A percentile compares a stretch with the other conserved stretches of the same genome.
These are phyloP conservation scores for Digitaria exilis DNA, from an alignment of 202 grass and related monocot genomes.

Conservation along the genomic window DNA sequence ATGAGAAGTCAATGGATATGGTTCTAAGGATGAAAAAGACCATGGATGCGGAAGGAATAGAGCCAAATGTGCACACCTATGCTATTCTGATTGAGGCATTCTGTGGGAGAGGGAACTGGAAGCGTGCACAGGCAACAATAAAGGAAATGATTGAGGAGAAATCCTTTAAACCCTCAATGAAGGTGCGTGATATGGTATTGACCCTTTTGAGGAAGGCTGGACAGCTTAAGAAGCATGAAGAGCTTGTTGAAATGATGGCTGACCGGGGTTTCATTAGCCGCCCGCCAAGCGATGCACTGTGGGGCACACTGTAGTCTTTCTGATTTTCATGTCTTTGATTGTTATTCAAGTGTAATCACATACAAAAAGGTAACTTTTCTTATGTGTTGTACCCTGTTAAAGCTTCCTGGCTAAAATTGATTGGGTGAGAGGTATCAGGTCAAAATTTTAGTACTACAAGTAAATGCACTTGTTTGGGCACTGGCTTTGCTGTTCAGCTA, in stretches of 20 bases:
- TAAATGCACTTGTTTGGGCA: not conserved
- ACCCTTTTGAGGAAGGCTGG: constrained; percentile 69
- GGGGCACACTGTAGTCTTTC: constrained; percentile 25
- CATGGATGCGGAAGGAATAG: constrained; percentile 73
- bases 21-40: constrained; percentile 81
- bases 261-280: constrained; percentile 66
- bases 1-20: constrained; percentile 93
- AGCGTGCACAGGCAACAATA: constrained; percentile 41
- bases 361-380: not conserved
- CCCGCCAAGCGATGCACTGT: constrained; percentile 49
- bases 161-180: constrained; percentile 63
- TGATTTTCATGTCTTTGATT: constrained; percentile 26
- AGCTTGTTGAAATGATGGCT: constrained; percentile 73
- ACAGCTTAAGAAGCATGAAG: constrained; percentile 70
- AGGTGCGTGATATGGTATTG: constrained; percentile 60
- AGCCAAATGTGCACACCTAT: constrained; percentile 79
- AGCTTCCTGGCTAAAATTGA: constrained; percentile 12
- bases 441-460: not conserved
- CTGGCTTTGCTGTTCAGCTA: not conserved
- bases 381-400: constrained; percentile 12
- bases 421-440: not conserved
- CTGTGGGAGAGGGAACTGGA: constrained; percentile 84
- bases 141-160: constrained; percentile 88
- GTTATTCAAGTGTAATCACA: constrained; percentile 16
- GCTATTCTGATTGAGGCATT: constrained; percentile 64